phyloP scores from a whole-genome alignment of 257 asterid species.

The Nemophila menziesii region DNA sequence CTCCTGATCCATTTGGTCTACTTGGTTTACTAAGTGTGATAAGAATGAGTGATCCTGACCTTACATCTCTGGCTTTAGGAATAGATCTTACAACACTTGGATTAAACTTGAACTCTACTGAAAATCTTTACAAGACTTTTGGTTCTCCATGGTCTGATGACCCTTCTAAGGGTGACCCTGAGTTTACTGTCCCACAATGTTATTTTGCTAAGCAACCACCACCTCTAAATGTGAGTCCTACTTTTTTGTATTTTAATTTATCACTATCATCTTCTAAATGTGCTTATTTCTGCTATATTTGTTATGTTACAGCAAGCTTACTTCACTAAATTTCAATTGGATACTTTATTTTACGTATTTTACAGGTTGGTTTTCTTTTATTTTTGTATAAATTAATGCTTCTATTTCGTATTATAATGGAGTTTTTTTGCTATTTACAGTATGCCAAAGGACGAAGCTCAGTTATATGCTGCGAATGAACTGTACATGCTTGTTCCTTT shows the following conservation, averaged over 20 bases:
- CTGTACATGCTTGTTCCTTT: constrained; percentile 45
- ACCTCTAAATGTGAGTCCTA: constrained; percentile 64
- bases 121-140: constrained; percentile 74
- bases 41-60: constrained; percentile 81
- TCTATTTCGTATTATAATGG: constrained; percentile 5
- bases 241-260: constrained; percentile 4
- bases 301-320: constrained; percentile 66
- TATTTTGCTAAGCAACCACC: constrained; percentile 79
- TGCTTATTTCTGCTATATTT: constrained; percentile 8
- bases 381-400: constrained; percentile 1
- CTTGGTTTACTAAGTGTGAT: constrained; percentile 83
- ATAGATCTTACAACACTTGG: constrained; percentile 90
- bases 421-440: constrained; percentile 35
- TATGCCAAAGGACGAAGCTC: constrained; percentile 98
- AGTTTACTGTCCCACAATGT: constrained; percentile 85
- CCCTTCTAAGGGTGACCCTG: constrained; percentile 90
- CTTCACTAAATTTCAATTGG: constrained; percentile 76
- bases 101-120: constrained; percentile 82
- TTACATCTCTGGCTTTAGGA: constrained; percentile 92
- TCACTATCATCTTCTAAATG: too few species aligned
- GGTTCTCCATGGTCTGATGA: constrained; percentile 98
- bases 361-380: constrained; percentile 38
- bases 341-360: constrained; percentile 78
- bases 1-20: constrained; percentile 77
- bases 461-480: constrained; percentile 84